phyloP scores from a whole-genome alignment of 495 filamentous ascomycete genomes.

The Aspergillus conjunctus region DNA sequence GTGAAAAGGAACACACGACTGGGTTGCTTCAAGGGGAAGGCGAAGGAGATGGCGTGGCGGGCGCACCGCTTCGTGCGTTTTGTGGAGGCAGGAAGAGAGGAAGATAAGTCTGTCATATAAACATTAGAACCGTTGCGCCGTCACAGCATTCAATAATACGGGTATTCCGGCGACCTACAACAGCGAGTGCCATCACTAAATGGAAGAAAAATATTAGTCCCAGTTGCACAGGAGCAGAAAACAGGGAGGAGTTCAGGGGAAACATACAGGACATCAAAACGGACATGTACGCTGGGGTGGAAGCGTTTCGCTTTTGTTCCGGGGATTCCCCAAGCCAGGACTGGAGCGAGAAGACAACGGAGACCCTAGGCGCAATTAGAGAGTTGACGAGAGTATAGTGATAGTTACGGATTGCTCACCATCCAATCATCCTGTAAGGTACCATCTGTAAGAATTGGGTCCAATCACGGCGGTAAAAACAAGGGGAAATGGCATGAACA shows the following conservation, averaged over 20 bases:
- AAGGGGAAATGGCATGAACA: background rate
- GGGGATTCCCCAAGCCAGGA: conserved; percentile 83
- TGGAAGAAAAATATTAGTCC: conserved; percentile 22
- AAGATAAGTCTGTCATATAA: conserved; percentile 65
- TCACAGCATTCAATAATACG: background rate
- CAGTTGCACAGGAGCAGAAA: conserved; percentile 4
- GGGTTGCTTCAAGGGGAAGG: conserved; percentile 38
- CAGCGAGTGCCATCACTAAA: conserved; percentile 74
- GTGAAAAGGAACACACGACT: no score
- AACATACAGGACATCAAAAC: conserved; percentile 82
- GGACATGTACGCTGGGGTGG: conserved; percentile 80
- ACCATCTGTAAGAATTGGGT: conserved; percentile 15
- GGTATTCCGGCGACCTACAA: conserved; percentile 50
- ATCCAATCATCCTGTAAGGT: conserved; percentile 67
- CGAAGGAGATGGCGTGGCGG: conserved; percentile 46
- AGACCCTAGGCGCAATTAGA: conserved; percentile 57
- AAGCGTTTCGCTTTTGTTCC: conserved; percentile 64
- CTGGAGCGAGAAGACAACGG: conserved; percentile 82
- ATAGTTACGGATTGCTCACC: conserved; percentile 52
- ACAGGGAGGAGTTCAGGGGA: conserved; percentile 1
- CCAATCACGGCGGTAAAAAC: background rate
- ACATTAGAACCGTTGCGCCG: conserved; percentile 20
- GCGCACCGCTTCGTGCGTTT: conserved; percentile 37
- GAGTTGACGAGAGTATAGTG: background rate
- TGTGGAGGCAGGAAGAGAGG: conserved; percentile 77